Conservation (phyloP, 2,329 filamentous ascomycete genomes). For the Penicillium sp. region DNA sequence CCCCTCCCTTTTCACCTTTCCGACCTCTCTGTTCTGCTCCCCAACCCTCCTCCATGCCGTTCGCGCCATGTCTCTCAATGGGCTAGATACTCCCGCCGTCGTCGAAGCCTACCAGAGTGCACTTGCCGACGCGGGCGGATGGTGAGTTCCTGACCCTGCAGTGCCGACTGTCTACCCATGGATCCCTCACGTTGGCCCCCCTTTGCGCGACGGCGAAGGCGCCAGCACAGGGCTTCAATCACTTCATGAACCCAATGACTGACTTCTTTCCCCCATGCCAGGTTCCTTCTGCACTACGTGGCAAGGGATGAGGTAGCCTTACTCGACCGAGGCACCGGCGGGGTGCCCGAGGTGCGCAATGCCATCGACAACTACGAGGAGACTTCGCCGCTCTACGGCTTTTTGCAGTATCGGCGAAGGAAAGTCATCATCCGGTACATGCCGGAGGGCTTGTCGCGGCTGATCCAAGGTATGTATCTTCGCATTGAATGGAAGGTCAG, state of each 20-base stretch:
- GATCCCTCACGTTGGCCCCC: constrained; percentile 1
- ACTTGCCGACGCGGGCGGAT: constrained; percentile 82
- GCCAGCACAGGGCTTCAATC: too few species aligned
- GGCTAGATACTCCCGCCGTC: constrained; percentile 76
- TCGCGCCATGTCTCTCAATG: constrained; percentile 84
- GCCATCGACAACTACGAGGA: constrained; percentile 77
- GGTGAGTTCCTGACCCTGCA: constrained; percentile 58
- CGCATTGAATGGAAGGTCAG: too few species aligned
- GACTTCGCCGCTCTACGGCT: constrained; percentile 83
- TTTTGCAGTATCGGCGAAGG: constrained; percentile 81
- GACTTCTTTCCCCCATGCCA: constrained; percentile 39
- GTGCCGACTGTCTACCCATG: constrained; percentile 1
- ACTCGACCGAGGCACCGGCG: constrained; percentile 71
- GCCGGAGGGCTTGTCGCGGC: constrained; percentile 82
- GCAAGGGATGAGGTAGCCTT: constrained; percentile 84
- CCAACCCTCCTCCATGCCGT: constrained; percentile 32
- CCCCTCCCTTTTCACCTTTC: background rate
- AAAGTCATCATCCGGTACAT: constrained; percentile 92
- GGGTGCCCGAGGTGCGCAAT: constrained; percentile 78
- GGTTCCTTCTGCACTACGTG: constrained; percentile 92
- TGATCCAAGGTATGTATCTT: constrained; percentile 76
- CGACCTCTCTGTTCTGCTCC: constrained; percentile 12
- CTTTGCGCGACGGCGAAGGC: background rate
- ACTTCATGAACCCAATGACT: too few species aligned
- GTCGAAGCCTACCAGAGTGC: constrained; percentile 81